Base-by-base conservation (phyloP, 371 early-diverging fungal genomes). In the Coemansia sp. region DNA sequence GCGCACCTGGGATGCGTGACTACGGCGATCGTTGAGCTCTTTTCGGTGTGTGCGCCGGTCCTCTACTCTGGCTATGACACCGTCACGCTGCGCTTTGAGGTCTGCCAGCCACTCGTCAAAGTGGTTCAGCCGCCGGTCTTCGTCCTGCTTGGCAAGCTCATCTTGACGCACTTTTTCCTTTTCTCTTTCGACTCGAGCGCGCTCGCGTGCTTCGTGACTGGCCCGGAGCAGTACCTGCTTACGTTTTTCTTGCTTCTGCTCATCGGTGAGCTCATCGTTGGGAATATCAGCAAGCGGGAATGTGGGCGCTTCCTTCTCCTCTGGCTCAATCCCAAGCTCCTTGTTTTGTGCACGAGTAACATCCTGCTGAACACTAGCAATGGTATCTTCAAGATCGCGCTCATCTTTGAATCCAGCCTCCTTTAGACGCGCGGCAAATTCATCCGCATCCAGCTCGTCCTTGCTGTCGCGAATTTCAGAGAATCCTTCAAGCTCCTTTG, bases 151-250 rank as follows among this genome's bases (percentile, higher is more conserved):
- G 20, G 82, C 86, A 30, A 82, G 62, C 69, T 93, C 93, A 42
- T 85, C 89, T 85, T 88, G 85, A 48, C 75, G 74, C 16, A 77
- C 79, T 28, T 82, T 72, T 44, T 93, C 93, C 62, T 91, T 90
- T 61, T 93, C 91, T 72, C 92, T 92, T 25, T 91, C 94, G 23
- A 80, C 81, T 47, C 88, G 85, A n/a, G 87, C 87, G 11, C 92
- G 82, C 75, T 89, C 88, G 52, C 94, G 85, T 0, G 93, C 93
- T 54, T 94, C 95, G 59, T 88, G 86, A 18, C 88, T 86, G 6
- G 91, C 93, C 69, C 93, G 93, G 66, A 94, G 82, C 12, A 93
- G 67, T 23, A 86, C 82, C 71, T 95, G 94, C 63, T 91, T 93
- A 70, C 88, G 86, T 72, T 96, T 95, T 62, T 95, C 94, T 66